A percentile compares a stretch with the other conserved stretches of the same genome.
These are phyloP conservation scores for Alternaria longipes DNA, from an alignment of 2,329 filamentous ascomycete genomes.

Conservation along the genomic window DNA sequence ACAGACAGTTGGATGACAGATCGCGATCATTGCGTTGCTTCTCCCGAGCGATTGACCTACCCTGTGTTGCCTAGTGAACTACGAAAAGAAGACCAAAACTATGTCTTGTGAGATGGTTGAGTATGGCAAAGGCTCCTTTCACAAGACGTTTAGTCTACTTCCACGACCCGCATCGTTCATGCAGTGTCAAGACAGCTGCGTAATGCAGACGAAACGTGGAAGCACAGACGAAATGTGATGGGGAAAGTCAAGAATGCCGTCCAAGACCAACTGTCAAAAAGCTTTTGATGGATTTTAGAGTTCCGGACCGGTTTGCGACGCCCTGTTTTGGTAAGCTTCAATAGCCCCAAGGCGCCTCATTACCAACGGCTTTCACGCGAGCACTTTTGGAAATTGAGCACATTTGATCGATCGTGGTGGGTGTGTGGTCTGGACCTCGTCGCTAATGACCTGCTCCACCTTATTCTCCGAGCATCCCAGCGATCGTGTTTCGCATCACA, in stretches of 20 bases:
- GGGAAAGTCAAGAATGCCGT: not conserved
- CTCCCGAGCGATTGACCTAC: not conserved
- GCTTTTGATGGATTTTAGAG: slow-evolving; percentile 6
- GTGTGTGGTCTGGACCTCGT: slow-evolving; percentile 11
- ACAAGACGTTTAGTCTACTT: not conserved
- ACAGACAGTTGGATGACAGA: not conserved
- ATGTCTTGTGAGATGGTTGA: not conserved
- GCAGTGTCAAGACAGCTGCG: slow-evolving; percentile 6
- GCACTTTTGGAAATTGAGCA: slow-evolving; percentile 6
- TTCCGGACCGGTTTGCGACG: slow-evolving; percentile 14
- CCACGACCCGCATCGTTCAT: not conserved
- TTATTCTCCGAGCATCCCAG: slow-evolving; percentile 9
- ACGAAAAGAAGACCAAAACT: not conserved
- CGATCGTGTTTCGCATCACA: slow-evolving; percentile 9
- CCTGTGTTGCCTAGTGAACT: not conserved
- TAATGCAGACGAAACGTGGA: slow-evolving; percentile 15
- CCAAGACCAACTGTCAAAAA: not conserved
- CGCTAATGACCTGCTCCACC: slow-evolving; percentile 13
- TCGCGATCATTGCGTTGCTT: slow-evolving; percentile 1
- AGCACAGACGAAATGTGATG: slow-evolving; percentile 10
- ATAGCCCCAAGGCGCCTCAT: slow-evolving; percentile 8
- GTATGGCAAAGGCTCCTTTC: not conserved
- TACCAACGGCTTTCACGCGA: not conserved
- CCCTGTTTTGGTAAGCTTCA: not conserved
- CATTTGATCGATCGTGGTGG: slow-evolving; percentile 3